phyloP scores from a whole-genome alignment of 106 monocot genomes.

The Phalaenopsis aphrodite region DNA sequence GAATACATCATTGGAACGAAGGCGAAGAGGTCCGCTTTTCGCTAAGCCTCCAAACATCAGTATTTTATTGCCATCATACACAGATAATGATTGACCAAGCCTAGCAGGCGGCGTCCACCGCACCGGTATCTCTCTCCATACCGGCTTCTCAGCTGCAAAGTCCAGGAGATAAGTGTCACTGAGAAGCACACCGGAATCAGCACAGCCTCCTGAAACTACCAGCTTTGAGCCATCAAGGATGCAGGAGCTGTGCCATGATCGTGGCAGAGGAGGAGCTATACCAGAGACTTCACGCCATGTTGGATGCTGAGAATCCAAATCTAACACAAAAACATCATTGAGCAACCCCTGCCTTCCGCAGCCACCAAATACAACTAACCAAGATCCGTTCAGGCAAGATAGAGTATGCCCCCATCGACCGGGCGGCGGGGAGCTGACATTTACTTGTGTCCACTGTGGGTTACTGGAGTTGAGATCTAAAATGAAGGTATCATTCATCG shows the following conservation, averaged over 20 bases:
- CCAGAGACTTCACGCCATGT: conserved; percentile 53
- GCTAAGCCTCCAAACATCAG: conserved; percentile 63
- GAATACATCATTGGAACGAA: conserved; percentile 56
- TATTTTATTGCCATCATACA: conserved; percentile 47
- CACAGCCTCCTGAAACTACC: conserved; percentile 62
- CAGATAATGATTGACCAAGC: conserved; percentile 45
- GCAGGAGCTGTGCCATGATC: conserved; percentile 72
- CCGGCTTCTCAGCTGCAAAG: conserved; percentile 48
- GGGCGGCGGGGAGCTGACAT: conserved; percentile 53
- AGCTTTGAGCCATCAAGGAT: conserved; percentile 55
- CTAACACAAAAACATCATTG: conserved; percentile 57
- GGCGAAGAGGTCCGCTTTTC: conserved; percentile 50
- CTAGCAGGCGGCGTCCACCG: conserved; percentile 52
- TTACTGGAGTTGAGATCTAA: conserved; percentile 48
- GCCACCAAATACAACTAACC: conserved; percentile 56
- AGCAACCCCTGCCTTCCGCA: conserved; percentile 51
- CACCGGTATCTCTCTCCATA: conserved; percentile 55
- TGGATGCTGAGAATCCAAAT: conserved; percentile 47
- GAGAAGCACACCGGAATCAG: conserved; percentile 61
- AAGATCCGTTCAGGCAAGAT: conserved; percentile 55
- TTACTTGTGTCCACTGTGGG: conserved; percentile 47
- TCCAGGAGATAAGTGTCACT: conserved; percentile 54
- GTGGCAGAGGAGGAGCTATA: conserved; percentile 41
- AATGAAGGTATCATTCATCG: conserved; percentile 68
- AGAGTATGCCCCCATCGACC: conserved; percentile 60